These are phyloP conservation scores for Tarenaya hassleriana DNA, from an alignment of 345 rosid genomes.

Conservation along the genomic window DNA sequence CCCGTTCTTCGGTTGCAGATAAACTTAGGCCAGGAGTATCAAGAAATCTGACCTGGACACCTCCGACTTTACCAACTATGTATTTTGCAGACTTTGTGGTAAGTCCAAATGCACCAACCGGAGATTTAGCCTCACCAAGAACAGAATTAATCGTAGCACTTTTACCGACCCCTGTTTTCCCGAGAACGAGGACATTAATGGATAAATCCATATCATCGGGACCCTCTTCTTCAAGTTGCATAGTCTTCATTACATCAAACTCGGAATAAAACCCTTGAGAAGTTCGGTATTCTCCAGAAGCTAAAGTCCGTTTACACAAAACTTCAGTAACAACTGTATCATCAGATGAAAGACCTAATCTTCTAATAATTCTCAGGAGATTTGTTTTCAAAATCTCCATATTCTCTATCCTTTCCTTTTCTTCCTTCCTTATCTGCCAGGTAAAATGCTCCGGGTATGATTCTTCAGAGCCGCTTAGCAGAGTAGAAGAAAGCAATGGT, in stretches of 20 bases:
- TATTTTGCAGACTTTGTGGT: constrained; percentile 41
- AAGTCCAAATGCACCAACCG: constrained; percentile 48
- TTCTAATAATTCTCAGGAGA: constrained; percentile 48
- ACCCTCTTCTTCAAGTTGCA: too few species aligned
- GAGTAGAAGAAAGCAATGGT: constrained; percentile 28
- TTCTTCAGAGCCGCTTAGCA: constrained; percentile 5
- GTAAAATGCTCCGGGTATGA: constrained; percentile 9
- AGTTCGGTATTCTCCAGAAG: constrained; percentile 20
- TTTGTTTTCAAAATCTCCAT: constrained; percentile 42
- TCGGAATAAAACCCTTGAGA: constrained; percentile 29
- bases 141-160: constrained; percentile 73
- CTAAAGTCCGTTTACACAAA: constrained; percentile 28
- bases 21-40: constrained; percentile 75
- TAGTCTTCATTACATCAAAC: too few species aligned
- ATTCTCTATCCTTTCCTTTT: constrained; percentile 38
- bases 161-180: constrained; percentile 87
- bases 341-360: constrained; percentile 38
- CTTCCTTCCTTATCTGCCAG: too few species aligned
- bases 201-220: constrained; percentile 40
- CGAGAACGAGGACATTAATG: constrained; percentile 58
- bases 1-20: constrained; percentile 36
- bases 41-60: constrained; percentile 43
- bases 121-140: constrained; percentile 44
- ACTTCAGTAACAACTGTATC: constrained; percentile 43
- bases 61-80: constrained; percentile 44